A percentile compares a stretch with the other conserved stretches of the same genome.
Conservation (phyloP, 768 basidiomycete species). For the Psilocybe sp. region DNA sequence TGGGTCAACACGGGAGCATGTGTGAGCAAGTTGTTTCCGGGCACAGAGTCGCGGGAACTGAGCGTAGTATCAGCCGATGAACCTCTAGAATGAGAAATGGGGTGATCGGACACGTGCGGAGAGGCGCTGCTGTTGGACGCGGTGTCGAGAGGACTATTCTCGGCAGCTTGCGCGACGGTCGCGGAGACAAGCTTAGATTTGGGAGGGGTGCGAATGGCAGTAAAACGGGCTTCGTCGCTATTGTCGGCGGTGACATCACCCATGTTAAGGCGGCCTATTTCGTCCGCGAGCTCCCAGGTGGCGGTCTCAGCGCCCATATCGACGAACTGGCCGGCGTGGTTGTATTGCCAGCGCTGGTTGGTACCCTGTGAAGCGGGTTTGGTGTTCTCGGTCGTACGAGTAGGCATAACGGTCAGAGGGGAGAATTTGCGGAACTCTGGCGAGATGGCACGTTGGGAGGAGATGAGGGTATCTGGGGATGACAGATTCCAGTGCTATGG, state of each 20-base stretch:
- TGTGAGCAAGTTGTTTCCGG: conserved; percentile 56
- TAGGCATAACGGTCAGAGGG: conserved; percentile 38
- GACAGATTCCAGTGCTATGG: conserved; percentile 47
- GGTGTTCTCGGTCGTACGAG: conserved; percentile 38
- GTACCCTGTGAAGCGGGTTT: conserved; percentile 36
- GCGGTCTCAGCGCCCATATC: conserved; percentile 49
- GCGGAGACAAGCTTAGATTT: conserved; percentile 57
- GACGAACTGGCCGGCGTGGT: conserved; percentile 59
- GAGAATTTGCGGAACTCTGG: conserved; percentile 9
- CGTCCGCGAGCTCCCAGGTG: conserved; percentile 73
- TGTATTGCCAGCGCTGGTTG: conserved; percentile 59
- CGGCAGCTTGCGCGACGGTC: conserved; percentile 53
- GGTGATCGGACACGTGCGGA: conserved; percentile 56
- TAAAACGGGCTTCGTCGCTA: conserved; percentile 44
- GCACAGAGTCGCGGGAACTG: conserved; percentile 54
- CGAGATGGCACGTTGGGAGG: conserved; percentile 30
- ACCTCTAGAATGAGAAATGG: conserved; percentile 73
- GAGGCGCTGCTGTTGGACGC: conserved; percentile 62
- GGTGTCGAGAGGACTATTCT: conserved; percentile 71
- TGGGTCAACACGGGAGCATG: conserved; percentile 37
- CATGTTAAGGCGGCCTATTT: conserved; percentile 71
- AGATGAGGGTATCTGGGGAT: conserved; percentile 33
- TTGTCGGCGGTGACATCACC: conserved; percentile 48
- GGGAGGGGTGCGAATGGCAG: conserved; percentile 62
- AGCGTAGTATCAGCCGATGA: conserved; percentile 78